Conservation (phyloP, 805 yeast species). For the Candida nanaspora region DNA sequence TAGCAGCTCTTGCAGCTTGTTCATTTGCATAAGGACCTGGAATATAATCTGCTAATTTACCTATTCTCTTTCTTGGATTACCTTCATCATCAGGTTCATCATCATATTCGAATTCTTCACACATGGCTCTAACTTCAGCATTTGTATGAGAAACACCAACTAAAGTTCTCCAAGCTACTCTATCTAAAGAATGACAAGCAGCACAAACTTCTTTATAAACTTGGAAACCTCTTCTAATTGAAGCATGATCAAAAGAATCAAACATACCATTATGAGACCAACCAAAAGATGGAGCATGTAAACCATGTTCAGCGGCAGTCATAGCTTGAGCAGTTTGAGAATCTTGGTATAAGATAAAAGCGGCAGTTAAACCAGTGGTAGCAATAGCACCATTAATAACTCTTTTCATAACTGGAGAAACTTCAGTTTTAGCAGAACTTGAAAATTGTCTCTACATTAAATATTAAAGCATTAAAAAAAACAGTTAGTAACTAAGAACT, state of each 20-base stretch:
- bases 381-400: slow-evolving; percentile 59
- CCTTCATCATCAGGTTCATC: slow-evolving; percentile 96
- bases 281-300: slow-evolving; percentile 86
- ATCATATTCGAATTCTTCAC: slow-evolving; percentile 95
- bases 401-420: slow-evolving; percentile 35
- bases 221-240: slow-evolving; percentile 98
- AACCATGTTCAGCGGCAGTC: slow-evolving; percentile 99
- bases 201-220: slow-evolving; percentile 99
- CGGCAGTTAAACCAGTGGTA: slow-evolving; percentile 71
- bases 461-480: not conserved
- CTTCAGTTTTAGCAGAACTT: slow-evolving; percentile 24
- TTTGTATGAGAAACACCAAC: slow-evolving; percentile 95
- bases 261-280: slow-evolving; percentile 96
- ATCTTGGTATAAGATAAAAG: slow-evolving; percentile 77
- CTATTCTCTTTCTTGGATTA: slow-evolving; percentile 95
- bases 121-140: slow-evolving; percentile 84
- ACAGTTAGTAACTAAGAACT: too few relatives aligned
- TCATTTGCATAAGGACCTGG: slow-evolving; percentile 97
- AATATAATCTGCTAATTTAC: slow-evolving; percentile 91
- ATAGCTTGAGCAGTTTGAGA: slow-evolving; percentile 85
- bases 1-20: slow-evolving; percentile 99
- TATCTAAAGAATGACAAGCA: slow-evolving; percentile 94
- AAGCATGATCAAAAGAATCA: slow-evolving; percentile 86
- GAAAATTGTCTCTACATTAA: slow-evolving; percentile 26
- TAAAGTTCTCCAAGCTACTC: slow-evolving; percentile 97